Evolutionary conservation across 768 basidiomycete species (phyloP).

Genomic region (Thelephora ganbajun): DNA sequence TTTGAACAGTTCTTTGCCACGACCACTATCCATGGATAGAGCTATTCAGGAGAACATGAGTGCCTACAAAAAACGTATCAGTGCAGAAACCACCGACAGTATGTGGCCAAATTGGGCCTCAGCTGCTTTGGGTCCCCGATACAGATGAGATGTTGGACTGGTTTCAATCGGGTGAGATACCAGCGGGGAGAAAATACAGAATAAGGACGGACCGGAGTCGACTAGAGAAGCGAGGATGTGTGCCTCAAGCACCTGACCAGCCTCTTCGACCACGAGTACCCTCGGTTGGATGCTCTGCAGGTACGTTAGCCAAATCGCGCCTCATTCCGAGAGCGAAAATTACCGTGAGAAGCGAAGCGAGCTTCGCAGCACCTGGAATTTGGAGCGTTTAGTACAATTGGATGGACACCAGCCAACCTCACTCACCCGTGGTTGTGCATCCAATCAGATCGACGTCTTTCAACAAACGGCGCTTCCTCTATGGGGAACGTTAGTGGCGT

Average conservation of each 20-base stretch:
- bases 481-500: background rate
- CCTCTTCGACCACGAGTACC: conserved; percentile 65
- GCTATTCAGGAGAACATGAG: conserved; percentile 25
- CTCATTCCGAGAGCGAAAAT: background rate
- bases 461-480: conserved; percentile 47
- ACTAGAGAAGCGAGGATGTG: conserved; percentile 56
- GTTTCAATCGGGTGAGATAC: background rate
- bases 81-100: conserved; percentile 23
- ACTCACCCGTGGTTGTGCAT: conserved; percentile 59
- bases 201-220: conserved; percentile 12
- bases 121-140: conserved; percentile 76
- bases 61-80: background rate
- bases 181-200: too few species aligned
- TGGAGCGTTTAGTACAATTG: background rate
- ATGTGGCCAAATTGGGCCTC: conserved; percentile 53
- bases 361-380: conserved; percentile 48
- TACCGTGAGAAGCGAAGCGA: conserved; percentile 40
- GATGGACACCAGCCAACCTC: background rate
- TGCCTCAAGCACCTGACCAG: conserved; percentile 72
- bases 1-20: conserved; percentile 39
- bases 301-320: background rate
- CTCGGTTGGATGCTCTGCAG: conserved; percentile 41
- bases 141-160: conserved; percentile 59
- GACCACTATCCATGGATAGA: conserved; percentile 53
- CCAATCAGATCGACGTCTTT: conserved; percentile 47